Evolutionary conservation across 2,329 filamentous ascomycete species (phyloP).

Genomic region (Pseudogymnoascus sp.): DNA sequence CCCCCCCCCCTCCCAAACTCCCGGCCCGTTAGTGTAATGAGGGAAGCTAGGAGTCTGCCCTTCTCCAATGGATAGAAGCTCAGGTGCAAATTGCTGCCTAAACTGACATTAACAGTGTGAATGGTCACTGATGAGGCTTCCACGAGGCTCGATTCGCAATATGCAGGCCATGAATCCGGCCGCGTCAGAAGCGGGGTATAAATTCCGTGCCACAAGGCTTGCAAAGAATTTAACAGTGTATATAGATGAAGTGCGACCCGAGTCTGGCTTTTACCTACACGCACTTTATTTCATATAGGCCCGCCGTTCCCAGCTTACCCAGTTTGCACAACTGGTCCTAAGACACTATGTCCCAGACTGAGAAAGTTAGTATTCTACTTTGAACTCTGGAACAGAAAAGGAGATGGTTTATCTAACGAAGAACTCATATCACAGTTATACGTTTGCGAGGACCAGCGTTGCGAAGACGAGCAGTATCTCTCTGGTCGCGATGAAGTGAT

Average conservation of each 20-base stretch:
- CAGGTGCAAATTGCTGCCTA: not conserved
- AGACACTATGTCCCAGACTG: not conserved
- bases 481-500: not conserved
- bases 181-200: not conserved
- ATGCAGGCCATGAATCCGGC: not conserved
- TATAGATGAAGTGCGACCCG: not conserved
- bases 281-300: not conserved
- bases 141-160: not conserved
- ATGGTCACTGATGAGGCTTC: not conserved
- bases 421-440: not conserved
- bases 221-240: too few species aligned
- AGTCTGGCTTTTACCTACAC: not conserved
- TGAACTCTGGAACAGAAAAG: not conserved
- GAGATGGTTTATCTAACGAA: not conserved
- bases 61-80: not conserved
- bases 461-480: constrained; percentile 11
- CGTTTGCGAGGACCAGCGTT: constrained; percentile 11
- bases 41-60: not conserved
- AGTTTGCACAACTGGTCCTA: not conserved
- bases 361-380: not conserved
- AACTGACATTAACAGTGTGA: not conserved
- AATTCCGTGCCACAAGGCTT: too few species aligned
- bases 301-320: not conserved
- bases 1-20: not conserved
- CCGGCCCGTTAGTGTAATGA: not conserved